Evolutionary conservation across 345 rosid species (phyloP).

Genomic region (Gossypium mustelinum): DNA sequence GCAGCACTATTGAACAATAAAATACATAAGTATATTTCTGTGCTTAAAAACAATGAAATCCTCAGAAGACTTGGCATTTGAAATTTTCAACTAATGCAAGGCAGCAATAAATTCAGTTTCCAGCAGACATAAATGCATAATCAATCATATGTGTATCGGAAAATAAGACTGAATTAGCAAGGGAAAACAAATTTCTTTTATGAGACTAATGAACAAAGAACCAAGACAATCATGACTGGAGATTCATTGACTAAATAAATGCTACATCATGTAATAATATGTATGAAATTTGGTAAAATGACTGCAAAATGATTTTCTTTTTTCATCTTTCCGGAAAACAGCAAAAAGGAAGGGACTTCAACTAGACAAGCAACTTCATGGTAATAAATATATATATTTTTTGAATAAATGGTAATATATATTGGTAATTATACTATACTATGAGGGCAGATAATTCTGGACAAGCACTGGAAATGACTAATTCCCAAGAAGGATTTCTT

Average conservation of each 20-base stretch:
- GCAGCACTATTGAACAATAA: neutral
- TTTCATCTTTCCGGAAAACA: neutral
- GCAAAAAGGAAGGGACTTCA: neutral
- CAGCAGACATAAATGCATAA: neutral
- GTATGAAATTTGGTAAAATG: neutral
- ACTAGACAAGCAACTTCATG: neutral
- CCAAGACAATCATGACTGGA: neutral
- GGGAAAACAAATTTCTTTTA: neutral
- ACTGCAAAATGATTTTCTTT: neutral
- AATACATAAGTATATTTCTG: neutral
- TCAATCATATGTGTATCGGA: neutral
- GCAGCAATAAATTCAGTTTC: neutral
- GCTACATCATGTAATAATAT: neutral
- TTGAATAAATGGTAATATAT: too few species aligned
- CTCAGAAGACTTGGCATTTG: neutral
- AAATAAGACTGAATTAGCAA: neutral
- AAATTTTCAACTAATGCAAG: neutral
- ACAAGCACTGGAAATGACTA: neutral
- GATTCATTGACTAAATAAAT: neutral
- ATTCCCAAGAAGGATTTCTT: neutral
- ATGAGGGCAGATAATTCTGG: neutral
- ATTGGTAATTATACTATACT: too few species aligned
- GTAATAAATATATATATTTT: too few species aligned
- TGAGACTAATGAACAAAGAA: neutral
- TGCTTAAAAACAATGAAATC: conserved; percentile 1